These are phyloP conservation scores for Stephania cephalantha DNA, from an alignment of 164 flowering plant species.

Conservation along the genomic window DNA sequence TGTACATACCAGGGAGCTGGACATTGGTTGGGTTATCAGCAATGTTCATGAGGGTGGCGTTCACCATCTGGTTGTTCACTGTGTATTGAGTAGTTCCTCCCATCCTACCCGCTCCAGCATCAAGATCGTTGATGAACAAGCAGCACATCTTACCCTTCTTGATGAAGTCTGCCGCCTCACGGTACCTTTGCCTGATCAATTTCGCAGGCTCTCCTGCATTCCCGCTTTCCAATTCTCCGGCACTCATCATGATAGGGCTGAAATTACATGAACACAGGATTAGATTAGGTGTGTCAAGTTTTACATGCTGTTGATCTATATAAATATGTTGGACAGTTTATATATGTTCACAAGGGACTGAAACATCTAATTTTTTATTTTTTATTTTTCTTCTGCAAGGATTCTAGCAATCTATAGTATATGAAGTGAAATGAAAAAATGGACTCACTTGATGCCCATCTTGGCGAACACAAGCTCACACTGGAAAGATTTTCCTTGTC, in stretches of 20 bases:
- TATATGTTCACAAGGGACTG: neutral
- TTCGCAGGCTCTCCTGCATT: conserved; percentile 49
- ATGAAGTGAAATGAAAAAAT: neutral
- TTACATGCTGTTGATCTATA: neutral
- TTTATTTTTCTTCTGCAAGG: too few relatives aligned
- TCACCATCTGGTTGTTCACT: conserved; percentile 55
- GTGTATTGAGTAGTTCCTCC: conserved; percentile 52
- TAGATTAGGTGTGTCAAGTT: neutral
- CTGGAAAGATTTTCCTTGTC: conserved; percentile 65
- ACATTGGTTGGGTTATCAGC: conserved; percentile 52
- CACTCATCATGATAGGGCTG: conserved; percentile 50
- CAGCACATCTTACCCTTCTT: conserved; percentile 45
- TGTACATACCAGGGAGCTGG: conserved; percentile 51
- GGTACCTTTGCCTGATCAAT: conserved; percentile 42
- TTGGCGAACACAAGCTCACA: conserved; percentile 57
- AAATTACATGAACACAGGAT: conserved; percentile 6
- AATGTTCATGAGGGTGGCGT: conserved; percentile 53
- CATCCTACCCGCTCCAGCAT: conserved; percentile 47
- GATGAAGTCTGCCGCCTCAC: conserved; percentile 46
- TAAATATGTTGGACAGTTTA: neutral
- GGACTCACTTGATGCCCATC: conserved; percentile 41
- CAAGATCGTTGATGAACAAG: conserved; percentile 48
- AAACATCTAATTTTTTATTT: neutral
- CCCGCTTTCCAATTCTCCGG: conserved; percentile 49
- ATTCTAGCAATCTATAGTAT: neutral